A percentile compares a stretch with the other conserved stretches of the same genome.
phyloP scores from a whole-genome alignment of 2,329 filamentous ascomycete species.

The Conoideocrella luteorostrata region DNA sequence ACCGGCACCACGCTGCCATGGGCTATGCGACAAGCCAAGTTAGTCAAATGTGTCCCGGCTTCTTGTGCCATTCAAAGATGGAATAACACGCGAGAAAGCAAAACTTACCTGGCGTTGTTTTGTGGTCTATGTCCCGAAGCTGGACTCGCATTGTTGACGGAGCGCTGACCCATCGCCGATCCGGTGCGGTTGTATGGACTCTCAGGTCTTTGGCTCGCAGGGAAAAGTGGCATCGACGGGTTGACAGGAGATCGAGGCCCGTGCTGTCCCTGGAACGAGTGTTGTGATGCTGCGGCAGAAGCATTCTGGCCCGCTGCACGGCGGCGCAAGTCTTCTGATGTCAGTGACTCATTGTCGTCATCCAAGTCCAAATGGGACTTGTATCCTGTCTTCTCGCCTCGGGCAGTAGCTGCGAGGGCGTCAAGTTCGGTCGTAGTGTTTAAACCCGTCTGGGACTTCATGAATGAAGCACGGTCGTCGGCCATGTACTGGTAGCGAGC shows the following conservation, averaged over 20 bases:
- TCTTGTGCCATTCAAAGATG: too few relatives aligned
- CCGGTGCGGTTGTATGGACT: slow-evolving; percentile 24
- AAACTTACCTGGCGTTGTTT: slow-evolving; percentile 32
- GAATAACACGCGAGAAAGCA: too few relatives aligned
- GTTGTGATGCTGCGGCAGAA: slow-evolving; percentile 21
- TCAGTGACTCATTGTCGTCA: slow-evolving; percentile 35
- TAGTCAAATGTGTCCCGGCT: too few relatives aligned
- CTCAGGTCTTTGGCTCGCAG: slow-evolving; percentile 28
- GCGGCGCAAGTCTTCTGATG: slow-evolving; percentile 31
- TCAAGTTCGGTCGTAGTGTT: slow-evolving; percentile 76
- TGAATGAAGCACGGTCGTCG: slow-evolving; percentile 92
- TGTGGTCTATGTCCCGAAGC: slow-evolving; percentile 26
- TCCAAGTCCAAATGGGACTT: slow-evolving; percentile 31
- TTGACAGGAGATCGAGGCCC: slow-evolving; percentile 29
- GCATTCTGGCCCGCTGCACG: slow-evolving; percentile 23
- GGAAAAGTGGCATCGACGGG: slow-evolving; percentile 37
- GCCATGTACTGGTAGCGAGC: slow-evolving; percentile 94
- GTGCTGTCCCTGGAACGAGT: slow-evolving; percentile 21
- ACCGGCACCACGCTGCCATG: slow-evolving; percentile 40
- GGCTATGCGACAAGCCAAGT: slow-evolving; percentile 21
- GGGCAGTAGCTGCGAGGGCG: slow-evolving; percentile 79
- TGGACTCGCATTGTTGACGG: slow-evolving; percentile 26
- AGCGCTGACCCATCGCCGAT: slow-evolving; percentile 18
- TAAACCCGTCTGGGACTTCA: slow-evolving; percentile 87
- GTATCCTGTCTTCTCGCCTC: slow-evolving; percentile 65